These are phyloP conservation scores for Sisymbrium irio DNA, from an alignment of 345 rosid genomes.

Conservation along the genomic window DNA sequence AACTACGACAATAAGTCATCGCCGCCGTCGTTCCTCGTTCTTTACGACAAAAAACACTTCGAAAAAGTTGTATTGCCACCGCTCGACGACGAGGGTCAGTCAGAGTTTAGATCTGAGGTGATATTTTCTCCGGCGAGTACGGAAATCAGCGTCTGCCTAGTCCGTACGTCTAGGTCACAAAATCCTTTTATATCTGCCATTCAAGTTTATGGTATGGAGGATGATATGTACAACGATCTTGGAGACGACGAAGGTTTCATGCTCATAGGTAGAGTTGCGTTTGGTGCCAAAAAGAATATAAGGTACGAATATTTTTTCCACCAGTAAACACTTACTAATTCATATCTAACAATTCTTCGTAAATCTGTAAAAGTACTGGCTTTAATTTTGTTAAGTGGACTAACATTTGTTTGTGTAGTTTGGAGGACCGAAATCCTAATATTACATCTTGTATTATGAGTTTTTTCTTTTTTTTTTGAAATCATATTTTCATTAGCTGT, in stretches of 20 bases:
- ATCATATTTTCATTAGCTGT: neutral
- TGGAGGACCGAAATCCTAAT: no score
- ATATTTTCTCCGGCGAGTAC: constrained; percentile 7
- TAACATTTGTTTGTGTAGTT: neutral
- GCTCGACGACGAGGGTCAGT: neutral
- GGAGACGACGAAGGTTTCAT: constrained; percentile 14
- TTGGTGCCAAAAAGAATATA: neutral
- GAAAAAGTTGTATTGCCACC: neutral
- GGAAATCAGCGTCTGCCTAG: constrained; percentile 2
- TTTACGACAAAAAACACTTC: neutral
- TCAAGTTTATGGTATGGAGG: constrained; percentile 9
- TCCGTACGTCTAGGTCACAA: neutral
- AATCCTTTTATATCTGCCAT: constrained; percentile 18
- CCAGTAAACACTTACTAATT: neutral
- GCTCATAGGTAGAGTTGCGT: neutral
- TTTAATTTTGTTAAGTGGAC: neutral
- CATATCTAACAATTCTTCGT: neutral
- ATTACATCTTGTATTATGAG: neutral
- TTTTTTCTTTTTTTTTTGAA: neutral
- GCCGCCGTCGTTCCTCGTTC: neutral
- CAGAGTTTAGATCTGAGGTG: neutral
- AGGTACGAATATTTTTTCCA: neutral
- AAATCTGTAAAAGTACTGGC: neutral
- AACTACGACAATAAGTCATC: constrained; percentile 24
- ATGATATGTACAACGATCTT: constrained; percentile 11